Base-by-base conservation (phyloP, 805 yeast species). In the Kuraishia molischiana region DNA sequence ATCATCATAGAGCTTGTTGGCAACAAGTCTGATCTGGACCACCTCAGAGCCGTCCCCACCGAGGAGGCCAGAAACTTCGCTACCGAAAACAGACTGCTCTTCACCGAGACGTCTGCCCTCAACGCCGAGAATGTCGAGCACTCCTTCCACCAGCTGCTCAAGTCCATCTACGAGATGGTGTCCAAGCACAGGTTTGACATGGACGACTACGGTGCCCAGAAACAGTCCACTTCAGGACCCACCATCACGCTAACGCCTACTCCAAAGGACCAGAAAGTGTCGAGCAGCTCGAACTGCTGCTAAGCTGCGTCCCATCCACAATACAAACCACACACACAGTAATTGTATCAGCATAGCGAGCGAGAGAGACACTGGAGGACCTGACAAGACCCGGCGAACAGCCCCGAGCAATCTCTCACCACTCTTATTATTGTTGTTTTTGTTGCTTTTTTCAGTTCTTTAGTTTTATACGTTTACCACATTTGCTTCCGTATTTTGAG, bases 11-110 rank as follows among this genome's bases (percentile, higher is more conserved):
- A 90, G 41, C 69, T 89, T 48, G 92, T 87, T 45, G 96, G 95
- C 51, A 89, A 87, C 64, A 89, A 89, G 61, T 75, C 85, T 24
- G 97, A 89, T 67, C 69, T 87, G 58, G 85, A 80, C 48, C 97
- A 90, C 61, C 68, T 87, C 54, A 77, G 98, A 54, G 96, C 96
- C 0, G 95, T 92, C 17, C 95, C 97, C 42, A 89, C 97, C 24
- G 97, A 92, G 41, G 98, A 92, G 63, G 98, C 97, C 42, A 83
- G 80, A 62, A 84, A 81, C 54, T 89, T 89, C 64, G 95, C 96
- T 29, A 76, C 84, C 42, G 97, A 92, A 62, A 89, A 92, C 66
- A 85, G 77, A 58, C 70, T 92, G 51, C 67, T 92, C 52, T 92
- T 92, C 58, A 90, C 96, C 34, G 98, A 92, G 67, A 94, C 97